Base-by-base conservation (phyloP, 75 land plant species). In the Selaginella moellendorffii region DNA sequence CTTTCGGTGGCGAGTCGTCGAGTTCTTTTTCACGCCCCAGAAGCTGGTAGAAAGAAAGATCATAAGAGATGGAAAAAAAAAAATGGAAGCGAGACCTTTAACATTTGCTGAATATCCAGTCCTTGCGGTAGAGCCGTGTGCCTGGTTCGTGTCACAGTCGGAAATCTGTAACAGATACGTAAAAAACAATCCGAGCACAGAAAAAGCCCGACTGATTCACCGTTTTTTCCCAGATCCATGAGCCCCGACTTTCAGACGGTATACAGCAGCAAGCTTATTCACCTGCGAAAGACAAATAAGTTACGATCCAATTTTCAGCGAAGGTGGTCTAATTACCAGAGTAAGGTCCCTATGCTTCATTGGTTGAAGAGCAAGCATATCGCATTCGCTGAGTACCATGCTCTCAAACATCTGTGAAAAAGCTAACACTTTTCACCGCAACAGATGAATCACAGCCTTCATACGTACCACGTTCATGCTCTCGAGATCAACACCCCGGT, bases 161-260 rank as follows among this genome's bases (percentile, higher is more conserved):
- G 86, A 79, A 83, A 89, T 54, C 96, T 89, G 77, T 5, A 65
- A 36, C 14, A 14, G 10, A 36, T 14, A 36, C 46, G 14, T 5
- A 36, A 5, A 14, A 36, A 14, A 5, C 0, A 56, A 18, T 20
- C 61, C 23, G 27, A 21, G 14, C 22, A 54, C 26, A 0, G 27
- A 66, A 2, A 24, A 26, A 52, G 18, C 1, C 25, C 10, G 19
- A 25, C 28, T n/a, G n/a, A n/a, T 28, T 12, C 61, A 88, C 98
- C 96, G 81, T 71, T 78, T 88, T 77, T 85, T 88, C 65, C 90
- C 84, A 31, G 87, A 80, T 24, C 85, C 87, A 72, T 93, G 90
- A 60, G 80, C 72, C 29, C 82, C 81, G 79, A 83, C 82, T 54
- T 69, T 73, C 69, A 88, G 65, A 17, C 81, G 79, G 74, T 88